Base-by-base conservation (phyloP, 805 yeast species). In the Ogataea nitratoaversa region DNA sequence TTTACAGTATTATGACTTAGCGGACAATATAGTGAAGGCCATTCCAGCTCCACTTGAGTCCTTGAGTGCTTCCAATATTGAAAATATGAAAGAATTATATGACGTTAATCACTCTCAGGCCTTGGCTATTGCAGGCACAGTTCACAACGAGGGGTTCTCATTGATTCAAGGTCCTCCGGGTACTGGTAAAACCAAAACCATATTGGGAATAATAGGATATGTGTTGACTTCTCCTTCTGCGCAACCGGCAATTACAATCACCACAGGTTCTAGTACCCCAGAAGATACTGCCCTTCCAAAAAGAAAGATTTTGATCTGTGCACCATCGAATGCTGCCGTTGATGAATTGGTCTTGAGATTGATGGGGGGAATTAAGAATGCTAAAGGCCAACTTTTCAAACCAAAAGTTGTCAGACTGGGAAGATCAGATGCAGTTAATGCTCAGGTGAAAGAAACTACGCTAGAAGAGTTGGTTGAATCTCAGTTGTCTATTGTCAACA, bases 161-260 rank as follows among this genome's bases (percentile, higher is more conserved):
- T 69, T 93, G 38, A 90, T 93, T 60, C 99, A 93, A 65, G 99
- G 97, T 42, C 99, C 99, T 0, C 99, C 99, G 0, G 99, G 99
- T 62, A 91, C 98, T 0, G 99, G 99, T 68, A 93, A 93, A 60
- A 95, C 99, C 1, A 95, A 91, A 59, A 93, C 99, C 0, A 93
- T 95, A 64, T 60, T 93, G 33, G 97, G 97, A 19, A 82, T 91
- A 36, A 76, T 91, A 24, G 96, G 97, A 0, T 78, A 88, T 40
- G 78, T 80, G 44, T 60, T 85, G 32, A 73, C 86, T 0, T 47
- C 59, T 19, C 30, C 43, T 37, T 40, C 43, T 3, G 24, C 36
- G 2, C 42, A 32, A 13, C 32, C 47, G 0, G 41, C 33, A 8
- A 32, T 36, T 19, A 25, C 38, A 3, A 48, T 49, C 8, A 8